Evolutionary conservation across 2,329 filamentous ascomycete species (phyloP).

Genomic region (Reticulascus tulasneorum): DNA sequence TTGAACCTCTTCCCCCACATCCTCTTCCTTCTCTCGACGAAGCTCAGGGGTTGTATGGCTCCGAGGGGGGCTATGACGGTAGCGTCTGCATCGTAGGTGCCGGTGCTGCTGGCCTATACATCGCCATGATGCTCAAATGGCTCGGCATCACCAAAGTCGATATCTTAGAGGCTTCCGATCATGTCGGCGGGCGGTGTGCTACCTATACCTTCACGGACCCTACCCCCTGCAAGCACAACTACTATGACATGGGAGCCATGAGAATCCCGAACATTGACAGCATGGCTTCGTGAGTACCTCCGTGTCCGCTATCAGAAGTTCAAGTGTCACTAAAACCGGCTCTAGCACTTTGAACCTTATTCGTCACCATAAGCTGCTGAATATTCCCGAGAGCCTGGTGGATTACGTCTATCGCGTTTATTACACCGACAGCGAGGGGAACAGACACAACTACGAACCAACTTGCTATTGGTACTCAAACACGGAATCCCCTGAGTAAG

Average conservation of each 20-base stretch:
- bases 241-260: constrained; percentile 39
- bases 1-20: not conserved
- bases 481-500: not conserved
- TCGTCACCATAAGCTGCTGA: constrained; percentile 6
- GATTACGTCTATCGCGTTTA: constrained; percentile 4
- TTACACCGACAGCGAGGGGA: too few relatives aligned
- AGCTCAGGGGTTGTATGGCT: not conserved
- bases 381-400: constrained; percentile 12
- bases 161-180: constrained; percentile 27
- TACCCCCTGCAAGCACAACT: constrained; percentile 22
- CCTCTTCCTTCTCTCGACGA: not conserved
- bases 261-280: constrained; percentile 27
- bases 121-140: constrained; percentile 27
- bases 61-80: not conserved
- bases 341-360: constrained; percentile 4
- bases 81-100: constrained; percentile 30
- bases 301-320: not conserved
- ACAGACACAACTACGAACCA: not conserved
- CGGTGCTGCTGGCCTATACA: constrained; percentile 30
- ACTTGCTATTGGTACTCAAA: constrained; percentile 1
- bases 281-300: constrained; percentile 19
- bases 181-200: constrained; percentile 29
- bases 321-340: not conserved
- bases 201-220: constrained; percentile 26
- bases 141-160: constrained; percentile 23